phyloP scores from a whole-genome alignment of 768 basidiomycete genomes.

The Pleurotus pulmonarius region DNA sequence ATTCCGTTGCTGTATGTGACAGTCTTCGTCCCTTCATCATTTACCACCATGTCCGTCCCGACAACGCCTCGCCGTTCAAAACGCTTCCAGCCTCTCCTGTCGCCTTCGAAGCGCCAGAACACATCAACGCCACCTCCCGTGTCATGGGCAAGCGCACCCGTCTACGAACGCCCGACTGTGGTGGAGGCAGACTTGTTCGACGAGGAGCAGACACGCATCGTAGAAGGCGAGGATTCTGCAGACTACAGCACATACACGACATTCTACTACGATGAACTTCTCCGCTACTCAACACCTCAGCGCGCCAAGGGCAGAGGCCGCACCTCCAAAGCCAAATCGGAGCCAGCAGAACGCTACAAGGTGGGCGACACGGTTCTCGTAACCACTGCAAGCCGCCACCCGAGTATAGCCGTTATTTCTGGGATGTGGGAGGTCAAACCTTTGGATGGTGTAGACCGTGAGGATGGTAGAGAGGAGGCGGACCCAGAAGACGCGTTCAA shows the following conservation, averaged over 20 bases:
- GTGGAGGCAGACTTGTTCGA: slow-evolving; percentile 8
- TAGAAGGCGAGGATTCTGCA: not conserved
- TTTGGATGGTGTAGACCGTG: slow-evolving; percentile 18
- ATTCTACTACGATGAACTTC: slow-evolving; percentile 3
- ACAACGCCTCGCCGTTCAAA: slow-evolving; percentile 12
- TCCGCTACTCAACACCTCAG: not conserved
- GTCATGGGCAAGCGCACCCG: slow-evolving; percentile 5
- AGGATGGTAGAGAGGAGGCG: slow-evolving; percentile 24
- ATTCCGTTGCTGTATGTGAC: not conserved
- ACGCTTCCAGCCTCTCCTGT: slow-evolving; percentile 10
- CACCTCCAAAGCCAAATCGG: slow-evolving; percentile 15
- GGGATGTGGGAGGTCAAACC: slow-evolving; percentile 59
- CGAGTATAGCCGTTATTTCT: slow-evolving; percentile 67
- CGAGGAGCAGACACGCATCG: slow-evolving; percentile 5
- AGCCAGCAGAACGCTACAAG: slow-evolving; percentile 25
- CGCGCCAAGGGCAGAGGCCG: not conserved
- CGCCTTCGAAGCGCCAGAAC: not conserved
- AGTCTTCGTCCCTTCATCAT: not conserved
- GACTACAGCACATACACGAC: not conserved
- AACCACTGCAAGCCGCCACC: slow-evolving; percentile 41
- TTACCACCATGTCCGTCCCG: slow-evolving; percentile 3
- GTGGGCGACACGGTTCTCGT: slow-evolving; percentile 71
- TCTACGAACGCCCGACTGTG: slow-evolving; percentile 2
- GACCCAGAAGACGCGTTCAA: slow-evolving; percentile 36
- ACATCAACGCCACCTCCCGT: not conserved